These are phyloP conservation scores for Dimocarpus longan DNA, from an alignment of 345 rosid species.

Conservation along the genomic window DNA sequence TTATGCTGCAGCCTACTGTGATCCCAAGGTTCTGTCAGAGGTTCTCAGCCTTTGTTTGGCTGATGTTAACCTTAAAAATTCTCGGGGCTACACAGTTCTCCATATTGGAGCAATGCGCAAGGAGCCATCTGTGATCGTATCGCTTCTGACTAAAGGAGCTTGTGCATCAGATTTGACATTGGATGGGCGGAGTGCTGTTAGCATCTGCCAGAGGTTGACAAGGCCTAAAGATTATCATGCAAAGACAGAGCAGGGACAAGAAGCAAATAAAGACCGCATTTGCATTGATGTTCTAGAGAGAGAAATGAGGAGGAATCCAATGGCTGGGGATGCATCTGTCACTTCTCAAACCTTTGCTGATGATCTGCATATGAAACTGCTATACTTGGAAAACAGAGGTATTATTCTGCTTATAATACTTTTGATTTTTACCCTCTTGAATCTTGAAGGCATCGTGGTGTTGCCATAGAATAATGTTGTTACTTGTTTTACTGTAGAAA, in stretches of 20 bases:
- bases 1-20: conserved; percentile 90
- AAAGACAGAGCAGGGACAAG: conserved; percentile 73
- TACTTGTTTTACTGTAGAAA: neutral
- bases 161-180: conserved; percentile 62
- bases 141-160: conserved; percentile 75
- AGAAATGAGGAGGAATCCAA: conserved; percentile 80
- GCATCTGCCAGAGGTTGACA: conserved; percentile 77
- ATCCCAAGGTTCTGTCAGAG: conserved; percentile 82
- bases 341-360: conserved; percentile 59
- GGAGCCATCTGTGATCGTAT: conserved; percentile 71
- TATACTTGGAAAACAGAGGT: conserved; percentile 98
- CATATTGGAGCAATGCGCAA: conserved; percentile 90
- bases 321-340: conserved; percentile 51
- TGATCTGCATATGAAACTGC: conserved; percentile 84
- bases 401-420: conserved; percentile 17
- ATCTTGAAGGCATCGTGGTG: neutral
- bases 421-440: neutral
- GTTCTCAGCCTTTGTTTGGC: conserved; percentile 69
- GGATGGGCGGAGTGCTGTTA: conserved; percentile 85
- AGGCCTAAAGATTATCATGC: conserved; percentile 85
- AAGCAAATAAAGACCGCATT: conserved; percentile 70
- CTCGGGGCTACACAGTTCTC: conserved; percentile 81
- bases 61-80: conserved; percentile 70
- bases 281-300: conserved; percentile 87
- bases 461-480: neutral